Evolutionary conservation across 2,329 filamentous ascomycete genomes (phyloP).

Genomic region (Aspergillus latus): DNA sequence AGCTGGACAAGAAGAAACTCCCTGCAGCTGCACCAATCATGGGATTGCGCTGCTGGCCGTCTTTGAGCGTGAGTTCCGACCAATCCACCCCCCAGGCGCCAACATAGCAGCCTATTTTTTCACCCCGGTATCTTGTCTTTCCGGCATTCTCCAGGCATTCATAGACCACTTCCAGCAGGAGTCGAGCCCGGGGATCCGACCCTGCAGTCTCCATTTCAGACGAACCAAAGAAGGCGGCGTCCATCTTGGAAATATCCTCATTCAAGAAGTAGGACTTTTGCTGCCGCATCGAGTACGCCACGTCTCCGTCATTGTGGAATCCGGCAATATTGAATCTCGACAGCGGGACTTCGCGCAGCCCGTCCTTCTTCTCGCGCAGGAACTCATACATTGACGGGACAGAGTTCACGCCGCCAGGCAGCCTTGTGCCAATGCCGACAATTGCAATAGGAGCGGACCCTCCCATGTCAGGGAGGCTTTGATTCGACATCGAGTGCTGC

Average conservation of each 20-base stretch:
- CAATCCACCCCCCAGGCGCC: conserved; percentile 22
- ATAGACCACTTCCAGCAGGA: conserved; percentile 29
- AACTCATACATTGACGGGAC: conserved; percentile 9
- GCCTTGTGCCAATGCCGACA: conserved; percentile 21
- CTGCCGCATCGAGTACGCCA: conserved; percentile 5
- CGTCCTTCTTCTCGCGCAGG: conserved; percentile 18
- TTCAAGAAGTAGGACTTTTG: conserved; percentile 27
- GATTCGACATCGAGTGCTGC: neutral
- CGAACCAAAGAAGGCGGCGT: conserved; percentile 27
- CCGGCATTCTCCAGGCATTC: conserved; percentile 33
- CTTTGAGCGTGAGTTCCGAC: conserved; percentile 14
- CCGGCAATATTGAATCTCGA: conserved; percentile 26
- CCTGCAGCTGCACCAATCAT: neutral
- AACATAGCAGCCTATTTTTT: conserved; percentile 27
- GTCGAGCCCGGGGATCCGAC: conserved; percentile 33
- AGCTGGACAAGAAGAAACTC: neutral
- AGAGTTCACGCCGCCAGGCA: conserved; percentile 17
- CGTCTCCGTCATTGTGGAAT: conserved; percentile 17
- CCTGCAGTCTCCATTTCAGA: conserved; percentile 16
- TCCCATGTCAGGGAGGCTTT: too few relatives aligned
- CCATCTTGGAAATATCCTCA: conserved; percentile 24
- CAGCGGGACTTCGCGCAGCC: conserved; percentile 19
- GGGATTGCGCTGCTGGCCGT: conserved; percentile 8
- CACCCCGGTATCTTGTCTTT: conserved; percentile 27
- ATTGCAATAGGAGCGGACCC: conserved; percentile 8